Base-by-base conservation (phyloP, 768 basidiomycete genomes). In the Hygrophoropsis aurantiaca region DNA sequence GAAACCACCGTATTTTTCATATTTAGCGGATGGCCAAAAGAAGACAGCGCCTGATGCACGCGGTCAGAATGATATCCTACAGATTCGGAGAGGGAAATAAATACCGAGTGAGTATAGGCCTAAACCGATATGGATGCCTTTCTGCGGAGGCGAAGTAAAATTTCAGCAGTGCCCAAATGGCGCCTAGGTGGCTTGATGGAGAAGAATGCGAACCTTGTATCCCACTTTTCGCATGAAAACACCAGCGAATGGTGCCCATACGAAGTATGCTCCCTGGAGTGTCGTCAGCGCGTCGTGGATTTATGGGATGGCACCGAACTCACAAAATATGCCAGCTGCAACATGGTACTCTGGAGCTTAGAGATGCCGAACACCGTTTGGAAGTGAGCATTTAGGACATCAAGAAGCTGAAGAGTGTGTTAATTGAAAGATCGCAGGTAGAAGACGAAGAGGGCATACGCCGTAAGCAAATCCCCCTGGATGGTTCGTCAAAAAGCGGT, bases 21-120 rank as follows among this genome's bases (percentile, higher is more conserved):
- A 87, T 55, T 75, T 80, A 30, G 86, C 85, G 34, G 82, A 84
- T 15, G 85, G 84, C 87, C 86, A 88, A 72, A 87, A 89, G 64
- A 87, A 82, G 51, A 89, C 74, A 19, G 86, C 87, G 40, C 87
- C 86, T 68, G 16, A 51, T 50, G 33, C 32, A 37, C 6, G 26
- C 19, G 27, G 45, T 27, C 37, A 20, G 26, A 39, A 49, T 40
- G 10, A 33, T 48, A 13, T 49, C 42, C 4, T 11, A 32, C 11
- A 11, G 6, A 11, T n/a, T 42, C 20, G 21, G 16, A 21, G 34
- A 37, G 26, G 20, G 26, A 18, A 37, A 18, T 36, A 23, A 33
- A 38, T 57, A 75, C 78, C 79, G 24, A 80, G 67, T 11, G 82
- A 82, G 54, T 84, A 84, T 5, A 82, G 61, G 8, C 70, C 66